Percentiles rank a stretch among this genome's conserved stretches.
Evolutionary conservation across 306 rosid species (phyloP).

Genomic region (Citrullus mucosospermus): DNA sequence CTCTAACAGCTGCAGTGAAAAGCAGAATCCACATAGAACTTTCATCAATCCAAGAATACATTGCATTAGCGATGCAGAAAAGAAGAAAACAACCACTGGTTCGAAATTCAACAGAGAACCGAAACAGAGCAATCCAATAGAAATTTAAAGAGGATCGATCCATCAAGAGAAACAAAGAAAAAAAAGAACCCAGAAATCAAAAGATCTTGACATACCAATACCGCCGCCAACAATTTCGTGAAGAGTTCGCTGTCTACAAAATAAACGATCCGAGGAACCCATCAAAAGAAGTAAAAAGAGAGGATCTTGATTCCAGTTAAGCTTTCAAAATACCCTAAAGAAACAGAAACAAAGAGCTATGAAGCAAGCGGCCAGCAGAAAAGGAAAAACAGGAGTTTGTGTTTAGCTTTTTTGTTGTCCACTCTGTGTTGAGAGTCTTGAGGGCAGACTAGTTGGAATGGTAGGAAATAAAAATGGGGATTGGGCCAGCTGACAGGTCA

Average conservation of each 20-base stretch:
- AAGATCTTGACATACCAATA: slow-evolving; percentile 37
- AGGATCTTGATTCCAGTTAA: background rate
- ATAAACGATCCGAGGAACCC: slow-evolving; percentile 65
- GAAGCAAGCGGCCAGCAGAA: background rate
- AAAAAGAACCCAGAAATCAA: background rate
- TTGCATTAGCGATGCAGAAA: background rate
- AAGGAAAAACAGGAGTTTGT: background rate
- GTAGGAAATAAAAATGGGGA: background rate
- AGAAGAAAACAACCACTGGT: background rate
- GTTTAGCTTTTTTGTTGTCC: background rate
- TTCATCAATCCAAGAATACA: background rate
- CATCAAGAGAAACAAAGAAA: background rate
- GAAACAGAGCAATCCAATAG: background rate
- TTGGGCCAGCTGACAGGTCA: slow-evolving; percentile 34
- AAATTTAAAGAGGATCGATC: slow-evolving; percentile 4
- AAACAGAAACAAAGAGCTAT: background rate
- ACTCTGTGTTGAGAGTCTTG: background rate
- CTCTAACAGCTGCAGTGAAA: background rate
- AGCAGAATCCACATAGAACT: background rate
- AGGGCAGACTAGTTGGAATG: slow-evolving; percentile 3
- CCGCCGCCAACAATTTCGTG: slow-evolving; percentile 81
- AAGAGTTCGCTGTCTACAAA: slow-evolving; percentile 46
- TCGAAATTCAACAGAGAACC: background rate
- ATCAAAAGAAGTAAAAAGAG: slow-evolving; percentile 14
- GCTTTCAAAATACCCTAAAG: background rate